Evolutionary conservation across 495 filamentous ascomycete species (phyloP).

Genomic region (Lentithecium fluviatile): DNA sequence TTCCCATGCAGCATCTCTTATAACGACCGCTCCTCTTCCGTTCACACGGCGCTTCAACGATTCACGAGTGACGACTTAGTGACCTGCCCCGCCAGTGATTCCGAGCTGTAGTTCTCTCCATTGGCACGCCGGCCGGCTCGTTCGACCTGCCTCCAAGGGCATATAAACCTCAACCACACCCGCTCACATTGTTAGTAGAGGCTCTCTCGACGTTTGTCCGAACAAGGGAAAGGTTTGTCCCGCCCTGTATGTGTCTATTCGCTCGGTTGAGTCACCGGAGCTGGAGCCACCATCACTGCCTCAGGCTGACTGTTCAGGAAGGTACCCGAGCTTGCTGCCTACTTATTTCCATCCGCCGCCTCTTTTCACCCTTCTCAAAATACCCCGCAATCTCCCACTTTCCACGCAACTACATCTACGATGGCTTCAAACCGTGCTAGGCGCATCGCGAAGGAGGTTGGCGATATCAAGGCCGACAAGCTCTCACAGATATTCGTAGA

Average conservation of each 20-base stretch:
- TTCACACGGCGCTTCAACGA: too few relatives aligned
- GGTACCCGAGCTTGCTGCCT: slow-evolving; percentile 33
- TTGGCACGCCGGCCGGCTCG: too few relatives aligned
- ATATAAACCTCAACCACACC: too few relatives aligned
- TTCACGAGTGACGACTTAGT: too few relatives aligned
- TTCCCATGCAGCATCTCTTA: background rate
- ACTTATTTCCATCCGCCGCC: slow-evolving; percentile 12
- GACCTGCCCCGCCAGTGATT: too few relatives aligned
- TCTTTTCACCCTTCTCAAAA: slow-evolving; percentile 5
- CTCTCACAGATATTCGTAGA: slow-evolving; percentile 70
- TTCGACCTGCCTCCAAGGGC: too few relatives aligned
- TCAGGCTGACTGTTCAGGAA: slow-evolving; percentile 29
- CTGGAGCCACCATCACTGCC: slow-evolving; percentile 13
- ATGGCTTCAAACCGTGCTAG: slow-evolving; percentile 80
- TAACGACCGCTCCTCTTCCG: background rate
- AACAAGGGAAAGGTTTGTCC: background rate
- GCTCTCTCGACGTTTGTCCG: background rate
- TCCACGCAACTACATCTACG: slow-evolving; percentile 3
- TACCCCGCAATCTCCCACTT: background rate
- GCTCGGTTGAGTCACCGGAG: slow-evolving; percentile 21
- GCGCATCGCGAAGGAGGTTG: slow-evolving; percentile 87
- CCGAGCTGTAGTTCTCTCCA: too few relatives aligned
- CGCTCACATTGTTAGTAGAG: too few relatives aligned
- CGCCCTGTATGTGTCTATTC: background rate
- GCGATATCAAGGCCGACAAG: slow-evolving; percentile 77